Base-by-base conservation (phyloP, 768 basidiomycete species). In the Trametes coccinea region DNA sequence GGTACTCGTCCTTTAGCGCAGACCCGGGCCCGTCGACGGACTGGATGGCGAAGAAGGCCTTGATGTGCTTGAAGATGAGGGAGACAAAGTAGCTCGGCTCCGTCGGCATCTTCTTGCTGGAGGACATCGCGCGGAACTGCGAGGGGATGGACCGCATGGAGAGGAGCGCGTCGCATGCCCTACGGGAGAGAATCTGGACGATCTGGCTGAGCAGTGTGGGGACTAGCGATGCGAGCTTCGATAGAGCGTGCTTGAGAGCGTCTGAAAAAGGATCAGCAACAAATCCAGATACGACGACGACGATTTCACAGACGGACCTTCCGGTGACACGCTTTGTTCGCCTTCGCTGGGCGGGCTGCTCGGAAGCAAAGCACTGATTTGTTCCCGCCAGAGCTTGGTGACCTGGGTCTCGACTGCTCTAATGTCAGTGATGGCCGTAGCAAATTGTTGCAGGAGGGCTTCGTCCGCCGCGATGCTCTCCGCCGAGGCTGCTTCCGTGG, bases 21-120 rank as follows among this genome's bases (percentile, higher is more conserved):
- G 76, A 75, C 0, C 90, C 92, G 8, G 83, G 78, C 1, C 89
- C 84, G n/a, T 81, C 84, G 6, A 76, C 74, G 2, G 75, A 67
- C n/a, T 80, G 82, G 57, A 84, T 78, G 13, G 77, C 86, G 70
- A 95, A 93, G 73, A 93, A 89, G 10, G 79, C 74, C 66, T 85
- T 88, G 39, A 95, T 72, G 0, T 97, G 93, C 31, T 87, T 88
- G 37, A 98, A 78, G 59, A 98, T 88, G 37, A 84, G 80, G 1
- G 84, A 76, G 2, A 98, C 85, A 69, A 96, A 98, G 71, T 92
- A 88, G 69, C 94, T 97, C 27, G 93, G 86, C 69, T 91, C 91
- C 13, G 80, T 83, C 1, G 92, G 87, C 62, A 79, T 76, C 4
- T 84, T 84, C 71, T 88, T 87, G 73, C 83, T 85, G 53, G 89